Percentiles rank a stretch among this genome's conserved stretches.
These are phyloP conservation scores for Suillus hirtellus DNA, from an alignment of 768 basidiomycete genomes.

Conservation along the genomic window DNA sequence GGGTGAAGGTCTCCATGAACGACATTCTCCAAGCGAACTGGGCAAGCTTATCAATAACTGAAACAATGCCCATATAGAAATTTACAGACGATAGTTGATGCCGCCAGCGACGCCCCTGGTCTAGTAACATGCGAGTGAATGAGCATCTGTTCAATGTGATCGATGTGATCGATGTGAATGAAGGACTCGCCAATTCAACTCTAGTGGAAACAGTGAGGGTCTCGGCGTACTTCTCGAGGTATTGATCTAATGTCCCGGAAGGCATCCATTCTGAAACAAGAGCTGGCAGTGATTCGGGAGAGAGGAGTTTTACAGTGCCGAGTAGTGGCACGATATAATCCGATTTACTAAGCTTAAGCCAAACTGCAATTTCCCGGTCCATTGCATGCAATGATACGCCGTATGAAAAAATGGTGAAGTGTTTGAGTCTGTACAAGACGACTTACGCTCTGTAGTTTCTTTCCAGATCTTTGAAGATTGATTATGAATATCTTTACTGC, in stretches of 20 bases:
- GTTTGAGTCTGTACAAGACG: neutral
- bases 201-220: neutral
- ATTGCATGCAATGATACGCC: neutral
- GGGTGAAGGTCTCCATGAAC: slow-evolving; percentile 21
- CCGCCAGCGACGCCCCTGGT: slow-evolving; percentile 15
- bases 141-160: neutral
- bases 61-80: neutral
- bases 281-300: neutral
- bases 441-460: neutral
- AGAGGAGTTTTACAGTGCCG: neutral
- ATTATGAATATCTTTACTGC: neutral
- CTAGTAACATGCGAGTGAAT: slow-evolving; percentile 5
- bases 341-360: neutral
- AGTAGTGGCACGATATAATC: neutral
- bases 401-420: neutral
- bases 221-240: neutral
- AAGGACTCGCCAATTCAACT: neutral
- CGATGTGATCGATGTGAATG: neutral
- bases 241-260: neutral
- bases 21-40: slow-evolving; percentile 18
- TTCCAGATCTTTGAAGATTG: neutral
- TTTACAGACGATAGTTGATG: slow-evolving; percentile 15
- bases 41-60: neutral
- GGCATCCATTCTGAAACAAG: neutral
- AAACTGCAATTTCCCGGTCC: neutral